These are phyloP conservation scores for Schoenoplectus tabernaemontani DNA, from an alignment of 202 grass and related monocot species.

Conservation along the genomic window DNA sequence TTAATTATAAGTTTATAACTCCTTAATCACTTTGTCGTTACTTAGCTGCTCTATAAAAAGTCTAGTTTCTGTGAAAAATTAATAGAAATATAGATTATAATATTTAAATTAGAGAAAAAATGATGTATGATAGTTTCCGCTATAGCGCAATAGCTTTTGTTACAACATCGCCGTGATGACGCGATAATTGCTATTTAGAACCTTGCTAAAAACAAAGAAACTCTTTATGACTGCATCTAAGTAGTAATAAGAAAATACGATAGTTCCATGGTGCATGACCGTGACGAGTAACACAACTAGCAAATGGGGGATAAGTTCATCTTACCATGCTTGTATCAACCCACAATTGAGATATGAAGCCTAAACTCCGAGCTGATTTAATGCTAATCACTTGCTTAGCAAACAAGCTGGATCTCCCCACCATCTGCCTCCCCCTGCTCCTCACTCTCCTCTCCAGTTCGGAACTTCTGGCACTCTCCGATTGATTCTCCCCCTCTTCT, in stretches of 20 bases:
- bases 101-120: no score
- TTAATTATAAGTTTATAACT: no score
- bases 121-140: no score
- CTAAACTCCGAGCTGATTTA: conserved; percentile 62
- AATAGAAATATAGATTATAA: no score
- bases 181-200: no score
- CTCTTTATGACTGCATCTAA: background rate
- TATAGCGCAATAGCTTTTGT: no score
- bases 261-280: background rate
- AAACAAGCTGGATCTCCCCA: conserved; percentile 59
- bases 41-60: no score
- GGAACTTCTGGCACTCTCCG: background rate
- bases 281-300: background rate
- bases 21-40: no score
- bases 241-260: background rate
- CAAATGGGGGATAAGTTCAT: background rate
- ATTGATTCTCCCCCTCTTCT: conserved; percentile 10
- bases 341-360: conserved; percentile 95
- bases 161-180: no score
- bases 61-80: no score
- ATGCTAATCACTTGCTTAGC: conserved; percentile 93
- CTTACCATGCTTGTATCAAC: conserved; percentile 61
- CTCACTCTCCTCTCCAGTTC: conserved; percentile 16
- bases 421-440: conserved; percentile 44
- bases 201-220: no score